These are phyloP conservation scores for Ogataea henricii DNA, from an alignment of 805 yeast species.

Conservation along the genomic window DNA sequence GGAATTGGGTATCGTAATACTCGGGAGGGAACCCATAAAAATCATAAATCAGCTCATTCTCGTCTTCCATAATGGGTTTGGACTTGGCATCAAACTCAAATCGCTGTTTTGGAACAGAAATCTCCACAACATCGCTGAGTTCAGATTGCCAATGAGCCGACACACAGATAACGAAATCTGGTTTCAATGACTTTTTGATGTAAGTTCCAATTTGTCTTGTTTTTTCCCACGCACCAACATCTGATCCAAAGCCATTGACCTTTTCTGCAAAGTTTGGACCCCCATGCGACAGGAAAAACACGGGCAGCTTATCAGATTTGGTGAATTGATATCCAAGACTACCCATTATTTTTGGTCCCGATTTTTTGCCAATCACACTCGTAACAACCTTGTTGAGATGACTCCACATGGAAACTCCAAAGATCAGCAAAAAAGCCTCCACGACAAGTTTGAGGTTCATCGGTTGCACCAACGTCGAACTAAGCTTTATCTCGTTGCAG, in stretches of 20 bases:
- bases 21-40: constrained; percentile 70
- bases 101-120: constrained; percentile 42
- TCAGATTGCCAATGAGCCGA: constrained; percentile 79
- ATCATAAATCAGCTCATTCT: constrained; percentile 68
- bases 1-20: constrained; percentile 66
- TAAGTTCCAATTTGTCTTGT: constrained; percentile 52
- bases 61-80: constrained; percentile 29
- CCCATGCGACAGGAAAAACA: constrained; percentile 77
- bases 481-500: neutral
- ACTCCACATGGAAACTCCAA: constrained; percentile 6
- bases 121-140: constrained; percentile 44
- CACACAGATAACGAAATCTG: constrained; percentile 64
- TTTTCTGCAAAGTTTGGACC: constrained; percentile 77
- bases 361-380: neutral
- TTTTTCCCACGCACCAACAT: constrained; percentile 58
- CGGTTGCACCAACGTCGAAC: neutral
- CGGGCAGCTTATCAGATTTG: constrained; percentile 42
- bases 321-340: constrained; percentile 11
- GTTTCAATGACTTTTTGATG: constrained; percentile 53
- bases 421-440: neutral
- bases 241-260: constrained; percentile 50
- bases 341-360: constrained; percentile 7
- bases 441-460: constrained; percentile 1
- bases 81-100: constrained; percentile 8
- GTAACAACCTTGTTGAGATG: neutral